Conservation (phyloP, 768 basidiomycete species). For the Fistulinella prunicolor region DNA sequence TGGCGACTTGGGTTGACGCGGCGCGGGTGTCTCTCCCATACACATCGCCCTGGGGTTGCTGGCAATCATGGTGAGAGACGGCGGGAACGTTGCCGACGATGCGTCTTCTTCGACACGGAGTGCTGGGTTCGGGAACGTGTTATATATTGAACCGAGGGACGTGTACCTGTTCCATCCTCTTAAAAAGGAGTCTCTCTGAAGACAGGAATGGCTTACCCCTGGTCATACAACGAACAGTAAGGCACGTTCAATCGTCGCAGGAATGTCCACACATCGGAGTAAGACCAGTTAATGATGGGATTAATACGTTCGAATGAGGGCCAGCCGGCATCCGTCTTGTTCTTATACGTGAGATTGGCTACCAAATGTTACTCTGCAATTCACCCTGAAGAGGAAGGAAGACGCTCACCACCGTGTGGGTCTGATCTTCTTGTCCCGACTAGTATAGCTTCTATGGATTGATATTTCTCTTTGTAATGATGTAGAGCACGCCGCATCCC, state of each 20-base stretch:
- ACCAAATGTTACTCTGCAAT: not conserved
- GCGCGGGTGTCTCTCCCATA: slow-evolving; percentile 8
- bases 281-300: slow-evolving; percentile 95
- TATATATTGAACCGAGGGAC: slow-evolving; percentile 91
- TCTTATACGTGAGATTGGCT: slow-evolving; percentile 72
- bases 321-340: slow-evolving; percentile 88
- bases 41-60: slow-evolving; percentile 17
- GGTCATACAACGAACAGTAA: slow-evolving; percentile 87
- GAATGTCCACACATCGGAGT: slow-evolving; percentile 87
- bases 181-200: not conserved
- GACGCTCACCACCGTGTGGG: slow-evolving; percentile 88
- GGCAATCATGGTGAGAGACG: slow-evolving; percentile 23
- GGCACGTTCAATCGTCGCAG: slow-evolving; percentile 70
- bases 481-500: slow-evolving; percentile 80
- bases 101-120: slow-evolving; percentile 40
- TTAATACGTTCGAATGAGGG: slow-evolving; percentile 88
- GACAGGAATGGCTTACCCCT: slow-evolving; percentile 58
- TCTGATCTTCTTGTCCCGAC: slow-evolving; percentile 88
- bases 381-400: not conserved
- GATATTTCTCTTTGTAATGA: slow-evolving; percentile 64
- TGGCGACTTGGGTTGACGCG: not conserved
- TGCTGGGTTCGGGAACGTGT: slow-evolving; percentile 92
- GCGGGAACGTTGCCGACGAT: slow-evolving; percentile 11
- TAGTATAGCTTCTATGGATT: slow-evolving; percentile 73
- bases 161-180: slow-evolving; percentile 67